Evolutionary conservation across 2,329 filamentous ascomycete species (phyloP), one percentile per base, ranked within the genome.

Genomic region (Aureobasidium zeae): DNA sequence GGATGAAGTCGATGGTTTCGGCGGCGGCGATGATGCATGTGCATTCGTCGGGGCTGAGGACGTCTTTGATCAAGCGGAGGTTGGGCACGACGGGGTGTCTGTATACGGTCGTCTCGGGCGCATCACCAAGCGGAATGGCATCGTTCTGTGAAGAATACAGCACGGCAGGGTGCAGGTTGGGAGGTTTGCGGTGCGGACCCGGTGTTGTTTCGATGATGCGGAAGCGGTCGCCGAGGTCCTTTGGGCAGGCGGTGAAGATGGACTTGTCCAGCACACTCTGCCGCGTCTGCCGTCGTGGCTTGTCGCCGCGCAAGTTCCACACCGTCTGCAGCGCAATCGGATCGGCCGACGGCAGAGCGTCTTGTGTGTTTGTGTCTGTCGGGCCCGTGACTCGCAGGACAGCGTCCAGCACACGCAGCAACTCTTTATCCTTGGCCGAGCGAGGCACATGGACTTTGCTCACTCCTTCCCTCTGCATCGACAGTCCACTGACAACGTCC

Each of bases 401-500:
- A 2, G 76, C 72, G 54, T 84, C 80, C 17, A 84, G 64, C 0
- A 82, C 76, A 17, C 63, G 58, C 8, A 84, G 66, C 0, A 79
- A 65, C 43, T 80, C 73, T 25, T 69, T 61, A 9, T 79, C 73
- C 32, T 64, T 66, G 2, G 57, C 53, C 0, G 66, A 65, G 25
- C 72, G 65, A 42, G 64, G 52, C 3, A 59, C 50, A 1, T 48
- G 55, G 11, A 50, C 55, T 10, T 61, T 57, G 28, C 57, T 57
- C 33, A 63, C 60, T 2, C 68, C 67, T 2, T 66, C 66, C 0
- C 73, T 64, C 42, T 73, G 66, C 16, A 76, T 75, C 3, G 76
- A 76, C 6, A 83, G 62, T 2, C 79, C 79, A 51, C 76, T 81
- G 37, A 83, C 74, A 17, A 83, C 74, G 53, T 84, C 80, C 19